These are phyloP conservation scores for Peribolospora baueri DNA, from an alignment of 768 basidiomycete genomes.

Conservation along the genomic window DNA sequence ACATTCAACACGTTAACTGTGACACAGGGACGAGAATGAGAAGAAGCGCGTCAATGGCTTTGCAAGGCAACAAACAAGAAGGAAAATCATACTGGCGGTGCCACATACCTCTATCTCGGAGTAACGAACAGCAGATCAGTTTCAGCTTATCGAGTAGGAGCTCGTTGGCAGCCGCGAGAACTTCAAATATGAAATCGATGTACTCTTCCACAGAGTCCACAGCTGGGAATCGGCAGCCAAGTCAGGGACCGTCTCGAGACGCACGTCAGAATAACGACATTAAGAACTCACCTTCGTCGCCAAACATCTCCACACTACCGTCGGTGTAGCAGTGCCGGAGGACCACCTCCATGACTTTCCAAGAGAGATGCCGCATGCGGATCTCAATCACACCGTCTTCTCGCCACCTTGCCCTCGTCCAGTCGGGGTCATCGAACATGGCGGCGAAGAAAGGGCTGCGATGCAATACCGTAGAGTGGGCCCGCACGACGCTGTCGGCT, in stretches of 20 bases:
- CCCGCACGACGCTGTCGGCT: constrained; percentile 35
- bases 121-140: constrained; percentile 51
- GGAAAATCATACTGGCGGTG: background rate
- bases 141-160: constrained; percentile 65
- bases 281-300: constrained; percentile 33
- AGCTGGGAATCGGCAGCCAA: constrained; percentile 23
- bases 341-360: constrained; percentile 51
- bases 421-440: constrained; percentile 59
- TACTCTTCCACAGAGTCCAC: constrained; percentile 46
- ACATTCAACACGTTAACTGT: constrained; percentile 48
- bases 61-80: background rate
- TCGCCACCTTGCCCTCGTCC: constrained; percentile 42
- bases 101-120: constrained; percentile 21
- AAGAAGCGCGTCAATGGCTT: background rate
- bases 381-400: constrained; percentile 33
- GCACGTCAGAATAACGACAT: no score
- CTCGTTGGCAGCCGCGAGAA: constrained; percentile 75
- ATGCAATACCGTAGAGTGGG: constrained; percentile 53
- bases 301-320: constrained; percentile 36
- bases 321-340: constrained; percentile 57
- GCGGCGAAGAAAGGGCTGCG: constrained; percentile 60
- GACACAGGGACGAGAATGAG: constrained; percentile 19
- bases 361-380: constrained; percentile 44
- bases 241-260: background rate
- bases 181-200: constrained; percentile 63